Evolutionary conservation across 2,329 filamentous ascomycete species (phyloP).

Genomic region (Paraconiothyrium sp.): DNA sequence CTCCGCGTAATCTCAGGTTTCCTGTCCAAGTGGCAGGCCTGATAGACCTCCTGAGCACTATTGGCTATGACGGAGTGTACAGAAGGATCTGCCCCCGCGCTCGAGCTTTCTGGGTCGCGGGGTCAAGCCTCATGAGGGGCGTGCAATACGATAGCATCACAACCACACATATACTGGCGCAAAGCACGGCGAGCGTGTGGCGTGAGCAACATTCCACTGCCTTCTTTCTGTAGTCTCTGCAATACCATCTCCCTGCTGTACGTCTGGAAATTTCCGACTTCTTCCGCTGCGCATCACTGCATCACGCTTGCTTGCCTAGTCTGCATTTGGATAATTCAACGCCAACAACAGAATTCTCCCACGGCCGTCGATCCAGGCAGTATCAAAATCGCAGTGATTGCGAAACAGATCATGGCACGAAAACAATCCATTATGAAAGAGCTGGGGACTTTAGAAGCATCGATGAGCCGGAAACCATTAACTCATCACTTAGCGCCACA

Average conservation of each 20-base stretch:
- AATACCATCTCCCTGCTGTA: neutral
- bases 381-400: neutral
- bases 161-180: neutral
- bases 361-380: neutral
- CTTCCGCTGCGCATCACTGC: constrained; percentile 1
- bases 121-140: neutral
- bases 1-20: neutral
- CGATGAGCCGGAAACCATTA: neutral
- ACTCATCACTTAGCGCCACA: constrained; percentile 6
- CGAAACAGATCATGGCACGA: neutral
- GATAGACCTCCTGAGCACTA: neutral
- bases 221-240: neutral
- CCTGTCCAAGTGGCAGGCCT: neutral
- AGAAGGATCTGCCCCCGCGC: neutral
- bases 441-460: neutral
- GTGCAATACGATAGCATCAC: neutral
- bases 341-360: constrained; percentile 3
- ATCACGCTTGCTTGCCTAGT: constrained; percentile 2
- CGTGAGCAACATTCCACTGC: neutral
- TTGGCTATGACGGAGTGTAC: neutral
- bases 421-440: neutral
- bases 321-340: neutral
- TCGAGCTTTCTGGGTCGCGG: neutral
- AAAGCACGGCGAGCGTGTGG: neutral
- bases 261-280: neutral